Evolutionary conservation across 2,329 filamentous ascomycete species (phyloP).

Genomic region (Trichophyton rubrum): DNA sequence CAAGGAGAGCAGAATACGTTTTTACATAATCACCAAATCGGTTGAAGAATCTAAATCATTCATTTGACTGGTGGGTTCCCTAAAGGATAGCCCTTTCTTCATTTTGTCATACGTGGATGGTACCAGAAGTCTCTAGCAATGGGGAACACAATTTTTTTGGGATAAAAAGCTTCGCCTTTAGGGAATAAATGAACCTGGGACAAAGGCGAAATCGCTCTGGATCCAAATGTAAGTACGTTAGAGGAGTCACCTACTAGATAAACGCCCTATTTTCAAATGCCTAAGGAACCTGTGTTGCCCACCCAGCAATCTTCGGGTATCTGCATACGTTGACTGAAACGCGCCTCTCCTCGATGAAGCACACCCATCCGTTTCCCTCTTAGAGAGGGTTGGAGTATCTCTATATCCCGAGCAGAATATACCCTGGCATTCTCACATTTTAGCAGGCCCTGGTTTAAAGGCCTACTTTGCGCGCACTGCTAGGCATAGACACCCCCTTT

Average conservation of each 20-base stretch:
- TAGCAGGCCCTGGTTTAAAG: slow-evolving; percentile 2
- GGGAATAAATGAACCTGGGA: neutral
- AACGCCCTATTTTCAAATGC: slow-evolving; percentile 6
- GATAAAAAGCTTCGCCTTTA: neutral
- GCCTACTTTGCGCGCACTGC: neutral
- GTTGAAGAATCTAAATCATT: neutral
- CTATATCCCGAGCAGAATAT: neutral
- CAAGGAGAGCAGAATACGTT: neutral
- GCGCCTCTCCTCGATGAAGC: slow-evolving; percentile 8
- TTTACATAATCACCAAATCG: no score
- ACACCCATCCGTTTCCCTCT: neutral
- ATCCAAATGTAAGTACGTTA: neutral
- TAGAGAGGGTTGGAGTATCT: neutral
- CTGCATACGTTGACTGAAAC: slow-evolving; percentile 10
- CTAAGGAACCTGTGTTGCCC: slow-evolving; percentile 4
- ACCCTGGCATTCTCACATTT: neutral
- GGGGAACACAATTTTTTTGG: neutral
- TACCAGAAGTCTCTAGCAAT: neutral
- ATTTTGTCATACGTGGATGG: neutral
- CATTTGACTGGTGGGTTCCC: neutral
- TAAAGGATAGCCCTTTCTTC: no score
- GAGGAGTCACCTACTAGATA: slow-evolving; percentile 4
- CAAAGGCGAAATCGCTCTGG: neutral
- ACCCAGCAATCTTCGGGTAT: slow-evolving; percentile 6
- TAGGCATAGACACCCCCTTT: neutral